Evolutionary conservation across 2,329 filamentous ascomycete species (phyloP).

Genomic region (Clonostachys sp.): DNA sequence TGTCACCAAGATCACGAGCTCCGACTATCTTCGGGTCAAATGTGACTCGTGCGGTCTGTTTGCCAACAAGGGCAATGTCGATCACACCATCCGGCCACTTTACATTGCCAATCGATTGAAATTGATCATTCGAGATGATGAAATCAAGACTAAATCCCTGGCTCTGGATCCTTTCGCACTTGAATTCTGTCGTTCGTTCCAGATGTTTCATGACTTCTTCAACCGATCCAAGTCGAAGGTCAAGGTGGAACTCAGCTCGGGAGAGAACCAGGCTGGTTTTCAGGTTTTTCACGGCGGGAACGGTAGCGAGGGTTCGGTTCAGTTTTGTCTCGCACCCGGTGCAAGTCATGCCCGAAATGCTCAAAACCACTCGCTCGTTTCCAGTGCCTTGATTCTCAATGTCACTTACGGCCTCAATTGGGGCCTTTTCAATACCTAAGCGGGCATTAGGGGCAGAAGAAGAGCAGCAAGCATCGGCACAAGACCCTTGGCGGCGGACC

Average conservation of each 20-base stretch:
- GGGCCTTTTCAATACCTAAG: neutral
- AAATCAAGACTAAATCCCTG: constrained; percentile 39
- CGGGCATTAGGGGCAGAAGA: neutral
- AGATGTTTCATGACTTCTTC: constrained; percentile 2
- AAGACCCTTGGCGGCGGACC: constrained; percentile 16
- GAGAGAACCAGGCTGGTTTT: constrained; percentile 1
- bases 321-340: constrained; percentile 3
- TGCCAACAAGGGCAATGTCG: constrained; percentile 4
- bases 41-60: constrained; percentile 7
- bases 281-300: neutral
- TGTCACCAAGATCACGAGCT: constrained; percentile 10
- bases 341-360: constrained; percentile 3
- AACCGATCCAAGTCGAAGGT: neutral
- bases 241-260: constrained; percentile 1
- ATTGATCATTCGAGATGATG: constrained; percentile 20
- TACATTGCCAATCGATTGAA: neutral
- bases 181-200: constrained; percentile 3
- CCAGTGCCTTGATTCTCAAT: constrained; percentile 18
- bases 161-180: constrained; percentile 22
- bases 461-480: constrained; percentile 7
- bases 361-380: constrained; percentile 3
- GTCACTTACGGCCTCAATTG: neutral
- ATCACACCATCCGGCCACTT: constrained; percentile 13
- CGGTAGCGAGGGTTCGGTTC: neutral
- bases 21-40: constrained; percentile 15